Conservation (phyloP, 1,139 yeast species). For the Williopsis jadinii region DNA sequence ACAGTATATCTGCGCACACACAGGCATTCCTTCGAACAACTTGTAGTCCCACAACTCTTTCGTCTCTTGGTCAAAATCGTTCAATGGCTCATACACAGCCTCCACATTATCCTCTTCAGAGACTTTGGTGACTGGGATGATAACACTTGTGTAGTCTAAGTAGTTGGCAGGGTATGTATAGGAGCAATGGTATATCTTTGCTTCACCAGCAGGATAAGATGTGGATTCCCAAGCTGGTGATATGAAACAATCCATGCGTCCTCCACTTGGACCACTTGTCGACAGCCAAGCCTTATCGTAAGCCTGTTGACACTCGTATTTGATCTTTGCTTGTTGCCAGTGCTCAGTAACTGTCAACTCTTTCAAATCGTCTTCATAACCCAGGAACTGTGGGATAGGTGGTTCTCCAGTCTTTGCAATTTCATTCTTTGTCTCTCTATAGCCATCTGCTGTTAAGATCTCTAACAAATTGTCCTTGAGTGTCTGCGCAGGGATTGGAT, state of each 20-base stretch:
- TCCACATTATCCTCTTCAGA: conserved; percentile 36
- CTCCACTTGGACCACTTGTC: conserved; percentile 30
- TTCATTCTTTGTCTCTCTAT: conserved; percentile 24
- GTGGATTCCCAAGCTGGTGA: conserved; percentile 45
- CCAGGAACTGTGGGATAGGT: conserved; percentile 29
- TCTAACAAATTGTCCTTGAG: conserved; percentile 24
- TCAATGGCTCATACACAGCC: conserved; percentile 30
- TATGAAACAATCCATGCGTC: conserved; percentile 42
- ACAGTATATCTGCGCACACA: conserved; percentile 57
- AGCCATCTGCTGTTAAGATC: conserved; percentile 31
- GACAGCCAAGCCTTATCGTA: conserved; percentile 34
- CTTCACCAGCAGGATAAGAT: conserved; percentile 31
- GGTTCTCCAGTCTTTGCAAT: conserved; percentile 35
- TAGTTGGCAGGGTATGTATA: conserved; percentile 57
- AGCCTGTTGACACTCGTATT: conserved; percentile 29
- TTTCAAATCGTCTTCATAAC: conserved; percentile 19
- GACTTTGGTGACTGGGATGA: conserved; percentile 52
- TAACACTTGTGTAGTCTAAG: conserved; percentile 51
- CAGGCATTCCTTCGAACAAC: conserved; percentile 57
- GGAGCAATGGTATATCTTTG: conserved; percentile 16
- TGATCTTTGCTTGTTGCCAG: conserved; percentile 37
- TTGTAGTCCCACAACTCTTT: conserved; percentile 44
- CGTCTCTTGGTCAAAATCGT: conserved; percentile 33
- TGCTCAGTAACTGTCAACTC: conserved; percentile 33
- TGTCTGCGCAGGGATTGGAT: conserved; percentile 24